phyloP scores from a whole-genome alignment of 768 basidiomycete species.

The Tricholoma furcatifolium region DNA sequence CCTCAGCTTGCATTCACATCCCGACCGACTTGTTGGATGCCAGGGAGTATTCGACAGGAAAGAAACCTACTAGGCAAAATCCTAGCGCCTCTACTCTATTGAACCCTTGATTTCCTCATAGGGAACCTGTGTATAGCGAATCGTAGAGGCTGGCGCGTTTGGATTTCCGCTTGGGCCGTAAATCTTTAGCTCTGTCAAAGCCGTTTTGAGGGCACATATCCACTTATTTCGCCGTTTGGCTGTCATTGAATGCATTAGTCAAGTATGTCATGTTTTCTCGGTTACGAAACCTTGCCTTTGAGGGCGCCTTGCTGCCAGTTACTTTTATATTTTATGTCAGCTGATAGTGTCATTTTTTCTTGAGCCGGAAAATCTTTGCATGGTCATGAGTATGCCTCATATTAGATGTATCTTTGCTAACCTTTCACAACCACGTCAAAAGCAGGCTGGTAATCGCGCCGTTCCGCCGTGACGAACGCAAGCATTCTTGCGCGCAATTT shows the following conservation, averaged over 20 bases:
- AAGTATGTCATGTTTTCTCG: conserved; percentile 1
- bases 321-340: conserved; percentile 87
- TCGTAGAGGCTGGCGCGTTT: conserved; percentile 47
- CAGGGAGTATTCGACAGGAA: conserved; percentile 39
- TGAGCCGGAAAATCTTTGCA: conserved; percentile 74
- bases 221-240: conserved; percentile 87
- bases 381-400: not conserved
- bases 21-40: conserved; percentile 41
- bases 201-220: conserved; percentile 82
- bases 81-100: conserved; percentile 33
- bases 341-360: conserved; percentile 70
- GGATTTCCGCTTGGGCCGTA: conserved; percentile 67
- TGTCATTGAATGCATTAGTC: conserved; percentile 21
- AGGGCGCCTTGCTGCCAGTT: conserved; percentile 81
- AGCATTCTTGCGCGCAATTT: conserved; percentile 77
- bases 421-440: conserved; percentile 76
- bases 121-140: conserved; percentile 69
- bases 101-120: conserved; percentile 58
- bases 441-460: conserved; percentile 70
- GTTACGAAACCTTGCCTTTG: conserved; percentile 43
- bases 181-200: conserved; percentile 67
- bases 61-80: conserved; percentile 22
- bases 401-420: conserved; percentile 21
- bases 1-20: too few species aligned
- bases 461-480: conserved; percentile 64